phyloP scores from a whole-genome alignment of 768 basidiomycete genomes.

The Termitomyces sp. region DNA sequence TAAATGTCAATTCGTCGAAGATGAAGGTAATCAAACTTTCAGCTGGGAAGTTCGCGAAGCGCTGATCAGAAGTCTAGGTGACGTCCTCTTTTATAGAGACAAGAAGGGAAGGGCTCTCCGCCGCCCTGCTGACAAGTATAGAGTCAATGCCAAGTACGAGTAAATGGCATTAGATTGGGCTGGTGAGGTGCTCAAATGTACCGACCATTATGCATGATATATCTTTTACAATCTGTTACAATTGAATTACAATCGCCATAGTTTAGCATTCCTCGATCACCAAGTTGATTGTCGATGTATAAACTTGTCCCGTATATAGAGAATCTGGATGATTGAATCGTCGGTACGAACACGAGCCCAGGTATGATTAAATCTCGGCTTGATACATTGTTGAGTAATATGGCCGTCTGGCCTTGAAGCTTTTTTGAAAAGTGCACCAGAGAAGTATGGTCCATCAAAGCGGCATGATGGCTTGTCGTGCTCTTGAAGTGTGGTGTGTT shows the following conservation, averaged over 20 bases:
- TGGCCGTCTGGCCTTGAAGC: too few species aligned
- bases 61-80: slow-evolving; percentile 19
- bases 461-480: too few species aligned
- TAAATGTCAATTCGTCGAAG: slow-evolving; percentile 53
- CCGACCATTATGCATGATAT: background rate
- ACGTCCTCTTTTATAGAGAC: slow-evolving; percentile 41
- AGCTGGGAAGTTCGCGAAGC: background rate
- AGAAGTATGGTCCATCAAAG: too few species aligned
- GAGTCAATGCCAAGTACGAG: slow-evolving; percentile 8
- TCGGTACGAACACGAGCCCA: background rate
- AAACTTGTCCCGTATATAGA: background rate
- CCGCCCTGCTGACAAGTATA: slow-evolving; percentile 22
- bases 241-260: background rate
- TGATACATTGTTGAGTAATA: too few species aligned
- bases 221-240: background rate
- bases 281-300: background rate
- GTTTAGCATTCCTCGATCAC: background rate
- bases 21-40: slow-evolving; percentile 32
- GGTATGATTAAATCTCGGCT: too few species aligned
- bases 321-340: background rate
- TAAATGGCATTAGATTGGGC: background rate
- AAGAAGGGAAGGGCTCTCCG: slow-evolving; percentile 31
- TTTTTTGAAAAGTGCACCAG: too few species aligned
- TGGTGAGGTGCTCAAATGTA: too few species aligned
- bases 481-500: too few species aligned